A percentile compares a stretch with the other conserved stretches of the same genome.
Conservation (phyloP, 2,329 filamentous ascomycete species). For the Pyrenochaeta sp. region DNA sequence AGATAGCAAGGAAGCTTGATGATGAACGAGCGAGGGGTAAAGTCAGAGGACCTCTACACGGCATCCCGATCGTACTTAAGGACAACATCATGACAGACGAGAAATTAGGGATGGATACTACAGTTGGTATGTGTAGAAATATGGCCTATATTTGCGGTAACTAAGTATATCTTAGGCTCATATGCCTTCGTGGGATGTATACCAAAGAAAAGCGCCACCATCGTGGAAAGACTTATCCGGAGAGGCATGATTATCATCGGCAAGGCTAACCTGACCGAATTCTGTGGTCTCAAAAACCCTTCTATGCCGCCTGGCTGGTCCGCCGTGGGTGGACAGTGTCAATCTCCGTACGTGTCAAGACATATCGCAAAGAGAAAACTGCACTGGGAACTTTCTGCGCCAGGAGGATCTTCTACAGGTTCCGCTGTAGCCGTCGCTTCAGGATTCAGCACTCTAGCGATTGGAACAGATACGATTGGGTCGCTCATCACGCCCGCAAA, state of each 20-base stretch:
- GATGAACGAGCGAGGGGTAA: conserved; percentile 47
- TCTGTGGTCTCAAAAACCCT: conserved; percentile 46
- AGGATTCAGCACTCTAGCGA: conserved; percentile 50
- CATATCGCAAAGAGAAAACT: conserved; percentile 47
- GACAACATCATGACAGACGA: conserved; percentile 52
- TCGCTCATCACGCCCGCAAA: conserved; percentile 51
- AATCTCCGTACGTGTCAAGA: conserved; percentile 48
- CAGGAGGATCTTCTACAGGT: conserved; percentile 47
- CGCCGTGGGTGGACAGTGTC: conserved; percentile 49
- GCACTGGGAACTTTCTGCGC: conserved; percentile 47
- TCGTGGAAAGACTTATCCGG: conserved; percentile 48
- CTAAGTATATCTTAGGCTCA: conserved; percentile 36
- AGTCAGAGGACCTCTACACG: conserved; percentile 50
- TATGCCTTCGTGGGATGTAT: conserved; percentile 48
- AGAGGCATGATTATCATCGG: conserved; percentile 53
- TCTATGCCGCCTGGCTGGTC: conserved; percentile 52
- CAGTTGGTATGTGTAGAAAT: conserved; percentile 40
- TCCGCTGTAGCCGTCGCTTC: conserved; percentile 50
- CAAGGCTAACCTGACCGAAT: conserved; percentile 53
- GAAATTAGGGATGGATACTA: conserved; percentile 51
- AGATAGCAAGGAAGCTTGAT: conserved; percentile 49
- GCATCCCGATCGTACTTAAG: conserved; percentile 53
- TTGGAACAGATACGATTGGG: conserved; percentile 52
- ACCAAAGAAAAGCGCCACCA: conserved; percentile 46
- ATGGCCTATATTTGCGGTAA: not conserved